phyloP scores from a whole-genome alignment of 139 green algal genomes.

The Mesostigma viride region DNA sequence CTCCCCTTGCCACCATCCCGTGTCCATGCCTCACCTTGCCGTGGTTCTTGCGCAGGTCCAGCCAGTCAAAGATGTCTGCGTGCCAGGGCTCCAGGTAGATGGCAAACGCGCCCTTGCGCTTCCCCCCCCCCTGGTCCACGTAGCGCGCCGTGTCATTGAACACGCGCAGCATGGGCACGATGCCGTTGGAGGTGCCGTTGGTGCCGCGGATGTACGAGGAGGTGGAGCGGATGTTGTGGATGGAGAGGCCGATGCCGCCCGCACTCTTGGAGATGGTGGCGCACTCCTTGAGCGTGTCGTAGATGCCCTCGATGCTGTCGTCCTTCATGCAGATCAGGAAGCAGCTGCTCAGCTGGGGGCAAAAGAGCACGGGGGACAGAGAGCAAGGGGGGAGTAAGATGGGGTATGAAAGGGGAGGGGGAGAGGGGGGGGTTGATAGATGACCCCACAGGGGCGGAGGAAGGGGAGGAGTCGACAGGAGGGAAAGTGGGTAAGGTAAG shows the following conservation, averaged over 20 bases:
- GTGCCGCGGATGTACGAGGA: slow-evolving; percentile 95
- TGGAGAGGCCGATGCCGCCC: slow-evolving; percentile 85
- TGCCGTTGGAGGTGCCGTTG: slow-evolving; percentile 95
- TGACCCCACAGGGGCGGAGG: not conserved
- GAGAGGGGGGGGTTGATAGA: no score
- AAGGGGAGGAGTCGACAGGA: no score
- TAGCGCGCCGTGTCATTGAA: slow-evolving; percentile 98
- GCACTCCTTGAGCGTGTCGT: slow-evolving; percentile 99
- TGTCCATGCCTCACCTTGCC: slow-evolving; percentile 56
- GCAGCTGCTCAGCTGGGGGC: slow-evolving; percentile 77
- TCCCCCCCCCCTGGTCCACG: slow-evolving; percentile 89
- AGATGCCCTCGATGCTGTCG: slow-evolving; percentile 95
- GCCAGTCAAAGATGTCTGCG: slow-evolving; percentile 85
- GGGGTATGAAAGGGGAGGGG: not conserved
- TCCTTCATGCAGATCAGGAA: slow-evolving; percentile 93
- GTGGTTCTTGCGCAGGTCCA: slow-evolving; percentile 98
- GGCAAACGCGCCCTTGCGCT: slow-evolving; percentile 73
- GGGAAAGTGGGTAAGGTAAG: no score
- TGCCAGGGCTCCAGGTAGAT: slow-evolving; percentile 99
- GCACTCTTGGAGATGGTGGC: slow-evolving; percentile 91
- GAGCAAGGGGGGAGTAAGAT: no score
- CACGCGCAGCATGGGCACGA: slow-evolving; percentile 96
- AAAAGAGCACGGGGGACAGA: slow-evolving; percentile 34
- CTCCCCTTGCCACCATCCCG: no score
- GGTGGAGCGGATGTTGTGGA: slow-evolving; percentile 89